Evolutionary conservation across 768 basidiomycete species (phyloP).

Genomic region (Mycena floridula): DNA sequence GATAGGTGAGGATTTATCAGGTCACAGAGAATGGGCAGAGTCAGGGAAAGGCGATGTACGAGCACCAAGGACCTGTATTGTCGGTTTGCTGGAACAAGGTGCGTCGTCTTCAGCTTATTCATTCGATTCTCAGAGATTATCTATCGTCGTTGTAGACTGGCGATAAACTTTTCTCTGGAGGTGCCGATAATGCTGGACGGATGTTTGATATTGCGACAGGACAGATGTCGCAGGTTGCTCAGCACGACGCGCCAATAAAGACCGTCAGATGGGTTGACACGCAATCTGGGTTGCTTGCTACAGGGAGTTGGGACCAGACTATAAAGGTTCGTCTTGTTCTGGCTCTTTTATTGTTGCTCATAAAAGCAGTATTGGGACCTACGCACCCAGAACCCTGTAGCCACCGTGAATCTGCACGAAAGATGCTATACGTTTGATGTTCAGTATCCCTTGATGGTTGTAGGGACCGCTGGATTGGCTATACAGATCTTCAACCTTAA

Average conservation of each 20-base stretch:
- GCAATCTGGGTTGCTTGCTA: slow-evolving; percentile 74
- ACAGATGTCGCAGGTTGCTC: slow-evolving; percentile 75
- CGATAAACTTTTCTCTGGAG: slow-evolving; percentile 84
- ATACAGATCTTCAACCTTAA: slow-evolving; percentile 85
- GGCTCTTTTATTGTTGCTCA: background rate
- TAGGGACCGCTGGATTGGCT: slow-evolving; percentile 89
- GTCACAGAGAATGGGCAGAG: slow-evolving; percentile 74
- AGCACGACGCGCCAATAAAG: slow-evolving; percentile 86
- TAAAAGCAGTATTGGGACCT: slow-evolving; percentile 87
- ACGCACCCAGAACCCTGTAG: slow-evolving; percentile 67
- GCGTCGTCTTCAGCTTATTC: too few species aligned
- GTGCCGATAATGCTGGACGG: slow-evolving; percentile 92
- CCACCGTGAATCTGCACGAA: slow-evolving; percentile 76
- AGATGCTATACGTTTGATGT: slow-evolving; percentile 86
- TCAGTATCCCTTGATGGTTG: slow-evolving; percentile 78
- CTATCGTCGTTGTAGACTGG: slow-evolving; percentile 56
- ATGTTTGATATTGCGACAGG: slow-evolving; percentile 89
- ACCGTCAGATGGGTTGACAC: slow-evolving; percentile 78
- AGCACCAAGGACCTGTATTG: slow-evolving; percentile 86
- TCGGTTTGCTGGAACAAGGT: slow-evolving; percentile 91
- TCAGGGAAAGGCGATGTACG: slow-evolving; percentile 88
- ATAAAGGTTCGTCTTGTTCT: slow-evolving; percentile 68
- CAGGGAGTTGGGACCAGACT: slow-evolving; percentile 98
- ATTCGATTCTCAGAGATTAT: too few species aligned
- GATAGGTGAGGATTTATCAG: slow-evolving; percentile 87